Conservation (phyloP, 2,329 filamentous ascomycete genomes). For the Purpureocillium lavendulum region DNA sequence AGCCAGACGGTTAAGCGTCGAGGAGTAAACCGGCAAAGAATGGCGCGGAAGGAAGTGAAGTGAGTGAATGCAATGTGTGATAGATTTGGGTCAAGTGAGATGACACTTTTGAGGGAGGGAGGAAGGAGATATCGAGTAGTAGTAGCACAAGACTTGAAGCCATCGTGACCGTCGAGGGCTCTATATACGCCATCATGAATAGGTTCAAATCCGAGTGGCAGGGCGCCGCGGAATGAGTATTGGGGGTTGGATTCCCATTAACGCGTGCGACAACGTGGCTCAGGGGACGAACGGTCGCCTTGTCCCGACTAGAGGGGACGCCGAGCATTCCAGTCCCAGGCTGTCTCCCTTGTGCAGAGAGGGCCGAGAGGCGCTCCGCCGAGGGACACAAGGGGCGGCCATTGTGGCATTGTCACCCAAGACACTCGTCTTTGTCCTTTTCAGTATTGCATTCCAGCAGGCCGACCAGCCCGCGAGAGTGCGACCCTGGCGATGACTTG, state of each 20-base stretch:
- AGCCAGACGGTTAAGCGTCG: background rate
- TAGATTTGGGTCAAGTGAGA: background rate
- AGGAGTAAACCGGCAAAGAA: slow-evolving; percentile 1
- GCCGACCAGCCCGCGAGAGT: background rate
- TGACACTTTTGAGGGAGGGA: background rate
- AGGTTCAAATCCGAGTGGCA: slow-evolving; percentile 1
- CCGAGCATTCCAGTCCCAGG: background rate
- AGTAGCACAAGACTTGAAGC: background rate
- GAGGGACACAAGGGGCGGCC: background rate
- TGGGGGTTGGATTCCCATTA: background rate
- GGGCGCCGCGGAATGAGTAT: background rate
- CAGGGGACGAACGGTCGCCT: background rate
- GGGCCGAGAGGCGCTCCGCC: no score
- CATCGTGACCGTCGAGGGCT: background rate
- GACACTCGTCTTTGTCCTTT: no score
- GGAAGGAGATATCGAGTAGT: background rate
- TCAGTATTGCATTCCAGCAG: background rate
- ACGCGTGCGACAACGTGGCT: background rate
- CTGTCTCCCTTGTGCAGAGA: no score
- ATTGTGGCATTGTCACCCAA: background rate
- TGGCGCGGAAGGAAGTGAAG: background rate
- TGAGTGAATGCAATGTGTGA: background rate
- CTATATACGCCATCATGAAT: background rate
- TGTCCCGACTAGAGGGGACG: background rate
- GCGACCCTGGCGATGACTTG: no score